These are phyloP conservation scores for Alternaria atra DNA, from an alignment of 2,329 filamentous ascomycete species.

Conservation along the genomic window DNA sequence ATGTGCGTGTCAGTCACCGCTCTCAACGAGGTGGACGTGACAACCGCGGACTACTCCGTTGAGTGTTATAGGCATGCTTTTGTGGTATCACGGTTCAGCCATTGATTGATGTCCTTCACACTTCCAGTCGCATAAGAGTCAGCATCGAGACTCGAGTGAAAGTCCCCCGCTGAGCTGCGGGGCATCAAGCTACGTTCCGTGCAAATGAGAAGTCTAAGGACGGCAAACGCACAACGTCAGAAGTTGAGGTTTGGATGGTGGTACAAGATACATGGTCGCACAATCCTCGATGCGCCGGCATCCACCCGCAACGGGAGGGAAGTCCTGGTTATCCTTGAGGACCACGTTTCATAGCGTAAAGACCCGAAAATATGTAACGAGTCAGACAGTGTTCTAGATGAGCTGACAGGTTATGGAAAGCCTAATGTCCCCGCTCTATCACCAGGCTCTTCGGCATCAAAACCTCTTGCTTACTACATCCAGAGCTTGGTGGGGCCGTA, in stretches of 20 bases:
- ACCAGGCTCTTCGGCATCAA: constrained; percentile 14
- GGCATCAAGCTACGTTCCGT: constrained; percentile 1
- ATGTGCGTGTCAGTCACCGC: constrained; percentile 27
- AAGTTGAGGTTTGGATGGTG: constrained; percentile 20
- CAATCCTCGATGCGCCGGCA: constrained; percentile 24
- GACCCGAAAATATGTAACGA: constrained; percentile 24
- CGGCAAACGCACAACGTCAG: constrained; percentile 13
- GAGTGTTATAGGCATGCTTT: constrained; percentile 1
- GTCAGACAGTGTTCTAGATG: constrained; percentile 38
- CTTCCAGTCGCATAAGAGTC: background rate
- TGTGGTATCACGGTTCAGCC: constrained; percentile 1
- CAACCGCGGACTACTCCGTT: constrained; percentile 4
- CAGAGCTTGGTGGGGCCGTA: constrained; percentile 9
- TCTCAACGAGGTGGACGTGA: constrained; percentile 4
- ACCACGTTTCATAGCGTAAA: constrained; percentile 26
- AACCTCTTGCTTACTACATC: constrained; percentile 1
- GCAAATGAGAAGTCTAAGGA: constrained; percentile 7
- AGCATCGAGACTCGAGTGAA: background rate
- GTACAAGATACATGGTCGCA: constrained; percentile 23
- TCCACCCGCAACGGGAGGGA: constrained; percentile 24
- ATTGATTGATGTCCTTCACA: background rate
- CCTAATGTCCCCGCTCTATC: constrained; percentile 21
- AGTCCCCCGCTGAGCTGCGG: background rate
- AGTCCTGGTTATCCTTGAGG: constrained; percentile 19
- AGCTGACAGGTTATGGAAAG: constrained; percentile 18